These are phyloP conservation scores for Moesziomyces globuligerus DNA, from an alignment of 1,284 basidiomycete genomes.

Conservation along the genomic window DNA sequence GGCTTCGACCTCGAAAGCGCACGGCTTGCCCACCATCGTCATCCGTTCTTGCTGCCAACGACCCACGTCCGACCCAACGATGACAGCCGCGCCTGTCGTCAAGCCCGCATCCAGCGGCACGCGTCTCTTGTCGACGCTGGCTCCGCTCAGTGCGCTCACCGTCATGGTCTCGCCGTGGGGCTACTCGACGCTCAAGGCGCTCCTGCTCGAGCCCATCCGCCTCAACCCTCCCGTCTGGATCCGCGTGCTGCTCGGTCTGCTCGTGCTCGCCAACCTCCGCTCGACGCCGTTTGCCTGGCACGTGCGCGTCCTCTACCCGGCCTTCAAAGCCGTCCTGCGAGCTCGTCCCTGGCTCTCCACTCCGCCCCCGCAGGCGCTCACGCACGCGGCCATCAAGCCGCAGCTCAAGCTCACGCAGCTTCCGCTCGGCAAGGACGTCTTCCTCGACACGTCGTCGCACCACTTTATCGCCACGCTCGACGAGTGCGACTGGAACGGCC, in stretches of 20 bases:
- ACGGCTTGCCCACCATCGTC: too few species aligned
- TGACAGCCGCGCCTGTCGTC: not conserved
- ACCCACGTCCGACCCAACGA: too few species aligned
- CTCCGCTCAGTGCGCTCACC: constrained; percentile 13
- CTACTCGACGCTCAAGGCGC: constrained; percentile 9
- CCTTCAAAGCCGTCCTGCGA: constrained; percentile 21
- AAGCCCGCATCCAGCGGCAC: constrained; percentile 5
- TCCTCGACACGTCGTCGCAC: constrained; percentile 27
- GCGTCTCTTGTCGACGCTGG: constrained; percentile 4
- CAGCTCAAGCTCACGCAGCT: constrained; percentile 32
- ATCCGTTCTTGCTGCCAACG: too few species aligned
- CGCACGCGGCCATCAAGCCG: constrained; percentile 13
- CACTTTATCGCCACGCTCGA: constrained; percentile 37
- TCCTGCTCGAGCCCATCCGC: constrained; percentile 24
- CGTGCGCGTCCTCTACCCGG: constrained; percentile 33
- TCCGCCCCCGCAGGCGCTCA: not conserved
- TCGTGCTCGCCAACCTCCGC: constrained; percentile 40
- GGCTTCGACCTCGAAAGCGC: too few species aligned
- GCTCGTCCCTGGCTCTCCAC: constrained; percentile 17
- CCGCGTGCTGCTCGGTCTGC: constrained; percentile 26
- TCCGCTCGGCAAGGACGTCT: constrained; percentile 52
- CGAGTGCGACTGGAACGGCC: constrained; percentile 56
- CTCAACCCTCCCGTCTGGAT: constrained; percentile 46
- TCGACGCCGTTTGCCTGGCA: constrained; percentile 54
- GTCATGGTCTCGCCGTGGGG: constrained; percentile 24